Evolutionary conservation across 2,329 filamentous ascomycete species (phyloP), one percentile per base, ranked within the genome.

Genomic region (Botrytis galanthina): DNA sequence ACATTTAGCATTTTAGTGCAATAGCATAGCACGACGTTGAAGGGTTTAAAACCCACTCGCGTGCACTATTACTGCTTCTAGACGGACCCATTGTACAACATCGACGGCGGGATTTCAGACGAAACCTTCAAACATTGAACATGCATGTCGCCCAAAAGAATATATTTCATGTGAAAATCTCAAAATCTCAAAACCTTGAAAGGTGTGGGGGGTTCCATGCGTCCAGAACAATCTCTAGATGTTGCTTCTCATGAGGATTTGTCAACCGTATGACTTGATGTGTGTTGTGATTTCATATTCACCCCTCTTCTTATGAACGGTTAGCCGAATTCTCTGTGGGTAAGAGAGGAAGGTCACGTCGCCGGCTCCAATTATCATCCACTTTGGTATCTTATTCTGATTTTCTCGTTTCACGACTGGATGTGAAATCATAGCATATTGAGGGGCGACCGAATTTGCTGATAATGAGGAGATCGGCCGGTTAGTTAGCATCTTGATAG

Each of bases 1-100:
- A n/a, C 42, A 57, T 42, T 57, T 37, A 26, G 8, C n/a, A 20
- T 32, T 29, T 20, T 16, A 12, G 66, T 68, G 39, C 37, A 37
- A 69, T 57, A 42, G 37, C 48, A 57, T 69, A 20, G 20, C 6
- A 69, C 66, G 54, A 57, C 35, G 35, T 37, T 69, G 48, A 57
- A 69, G 29, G 35, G 35, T 9, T 51, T 44, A n/a, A 32, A 57
- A 42, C n/a, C 29, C 54, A 51, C 66, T 57, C 66, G 66, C 66
- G 66, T 69, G 66, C 39, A 48, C 48, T 69, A 42, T 69, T 57
- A 51, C 66, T 69, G n/a, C 37, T 69, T 57, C 12, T 42, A n/a
- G 66, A 29, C 7, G 22, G 3, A 29, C n/a, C n/a, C 22, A 57
- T 57, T 44, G 48, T 57, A 57, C 66, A 42, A 32, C 66, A 42